Base-by-base conservation (phyloP, 805 yeast species). In the Nakazawaea populi region DNA sequence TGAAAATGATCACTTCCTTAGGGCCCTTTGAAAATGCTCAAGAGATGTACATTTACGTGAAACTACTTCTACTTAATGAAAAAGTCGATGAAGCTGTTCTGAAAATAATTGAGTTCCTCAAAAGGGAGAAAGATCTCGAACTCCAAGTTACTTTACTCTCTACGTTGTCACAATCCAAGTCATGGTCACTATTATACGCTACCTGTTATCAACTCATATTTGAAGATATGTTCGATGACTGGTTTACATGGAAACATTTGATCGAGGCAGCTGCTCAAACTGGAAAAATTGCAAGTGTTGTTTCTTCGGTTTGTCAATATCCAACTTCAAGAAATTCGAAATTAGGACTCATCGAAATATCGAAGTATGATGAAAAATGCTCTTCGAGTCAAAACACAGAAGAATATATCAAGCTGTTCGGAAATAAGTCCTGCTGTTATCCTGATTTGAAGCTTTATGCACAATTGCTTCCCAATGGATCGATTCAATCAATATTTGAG, bases 241-340 rank as follows among this genome's bases (percentile, higher is more conserved):
- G 80, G 72, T 77, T 79, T 51, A 80, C 89, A 38, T 89, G 95
- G 88, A 77, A 81, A 56, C 68, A 72, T 14, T 65, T 77, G 46
- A 73, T 80, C 24, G 67, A 71, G 43, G 68, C 90, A 2, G 73
- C 75, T 0, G 58, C 60, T 18, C 57, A 73, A 29, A 55, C 75
- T 27, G 65, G 59, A 10, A 58, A 64, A 49, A 46, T 66, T 2
- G 66, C 65, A 9, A 73, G 70, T 3, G 63, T 76, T 1, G 11
- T 55, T 1, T 42, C 56, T 2, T 55, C 69, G n/a, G 62, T 78
- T 11, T 32, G 54, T 1, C 53, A 62, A 9, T 65, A 63, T 49
- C 36, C 31, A 9, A 63, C 67, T 27, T 68, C 86, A 0, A 72
- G 90, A 62, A 87, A 87, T 58, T 70, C 82, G 0, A 66, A 68